These are phyloP conservation scores for Mycena rosella DNA, from an alignment of 768 basidiomycete species.

Conservation along the genomic window DNA sequence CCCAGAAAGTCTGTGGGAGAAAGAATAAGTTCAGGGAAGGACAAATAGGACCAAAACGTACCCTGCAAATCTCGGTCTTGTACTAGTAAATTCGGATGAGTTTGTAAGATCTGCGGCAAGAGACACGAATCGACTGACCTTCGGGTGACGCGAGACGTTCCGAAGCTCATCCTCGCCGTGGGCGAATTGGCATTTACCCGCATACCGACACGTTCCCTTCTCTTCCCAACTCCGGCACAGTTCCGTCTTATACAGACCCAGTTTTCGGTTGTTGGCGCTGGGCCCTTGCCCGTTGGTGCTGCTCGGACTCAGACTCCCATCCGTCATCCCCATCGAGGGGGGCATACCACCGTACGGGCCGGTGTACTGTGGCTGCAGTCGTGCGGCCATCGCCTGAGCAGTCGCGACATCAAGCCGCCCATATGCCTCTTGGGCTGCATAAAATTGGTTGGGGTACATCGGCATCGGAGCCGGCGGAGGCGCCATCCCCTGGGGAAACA, in stretches of 20 bases:
- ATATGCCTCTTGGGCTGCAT: conserved; percentile 71
- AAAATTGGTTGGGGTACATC: conserved; percentile 82
- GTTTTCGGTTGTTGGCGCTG: conserved; percentile 91
- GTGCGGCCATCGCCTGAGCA: conserved; percentile 69
- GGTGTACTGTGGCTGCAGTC: conserved; percentile 75
- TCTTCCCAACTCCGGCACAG: conserved; percentile 94
- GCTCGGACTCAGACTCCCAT: conserved; percentile 57
- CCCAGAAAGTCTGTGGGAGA: conserved; percentile 89
- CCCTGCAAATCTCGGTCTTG: conserved; percentile 95
- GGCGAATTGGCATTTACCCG: conserved; percentile 92
- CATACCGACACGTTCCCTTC: conserved; percentile 89
- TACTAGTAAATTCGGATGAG: conserved; percentile 62
- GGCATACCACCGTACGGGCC: conserved; percentile 59
- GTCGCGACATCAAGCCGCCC: conserved; percentile 62
- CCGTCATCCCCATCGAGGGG: conserved; percentile 47
- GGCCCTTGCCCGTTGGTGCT: conserved; percentile 70
- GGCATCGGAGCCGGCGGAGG: conserved; percentile 61
- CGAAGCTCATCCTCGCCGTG: conserved; percentile 92
- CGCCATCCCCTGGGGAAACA: conserved; percentile 67
- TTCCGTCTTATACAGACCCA: conserved; percentile 93
- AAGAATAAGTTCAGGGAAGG: conserved; percentile 24
- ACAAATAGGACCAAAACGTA: conserved; percentile 51
- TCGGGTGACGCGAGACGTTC: conserved; percentile 88
- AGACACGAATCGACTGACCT: conserved; percentile 61
- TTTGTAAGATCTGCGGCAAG: conserved; percentile 34